These are phyloP conservation scores for Lactarius deliciosus DNA, from an alignment of 768 basidiomycete species.

Conservation along the genomic window DNA sequence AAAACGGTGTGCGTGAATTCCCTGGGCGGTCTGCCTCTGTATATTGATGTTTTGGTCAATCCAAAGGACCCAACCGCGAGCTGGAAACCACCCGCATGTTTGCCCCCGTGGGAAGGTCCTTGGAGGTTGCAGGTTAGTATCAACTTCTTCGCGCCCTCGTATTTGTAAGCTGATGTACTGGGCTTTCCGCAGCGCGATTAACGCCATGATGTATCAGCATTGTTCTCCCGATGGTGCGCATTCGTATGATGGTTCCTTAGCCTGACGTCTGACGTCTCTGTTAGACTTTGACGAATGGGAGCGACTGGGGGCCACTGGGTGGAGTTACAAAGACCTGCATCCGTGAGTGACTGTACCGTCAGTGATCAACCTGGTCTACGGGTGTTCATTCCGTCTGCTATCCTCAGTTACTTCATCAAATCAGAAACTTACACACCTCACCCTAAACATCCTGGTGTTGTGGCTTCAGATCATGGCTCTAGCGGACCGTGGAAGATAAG, in stretches of 20 bases:
- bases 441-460: constrained; percentile 14
- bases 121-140: constrained; percentile 21
- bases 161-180: background rate
- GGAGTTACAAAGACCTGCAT: constrained; percentile 30
- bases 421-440: constrained; percentile 23
- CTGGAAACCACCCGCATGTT: constrained; percentile 16
- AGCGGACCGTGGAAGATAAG: constrained; percentile 22
- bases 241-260: background rate
- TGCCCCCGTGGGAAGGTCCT: constrained; percentile 26
- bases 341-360: constrained; percentile 22
- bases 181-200: constrained; percentile 18
- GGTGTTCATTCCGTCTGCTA: background rate
- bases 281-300: constrained; percentile 32
- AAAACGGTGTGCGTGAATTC: constrained; percentile 19
- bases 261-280: background rate
- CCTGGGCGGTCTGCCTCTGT: background rate
- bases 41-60: background rate
- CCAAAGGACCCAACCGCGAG: constrained; percentile 16
- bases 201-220: constrained; percentile 27
- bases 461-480: constrained; percentile 18
- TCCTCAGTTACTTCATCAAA: constrained; percentile 26
- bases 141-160: background rate
- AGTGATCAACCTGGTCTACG: background rate
- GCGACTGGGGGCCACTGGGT: constrained; percentile 29
- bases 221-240: constrained; percentile 24